A percentile compares a stretch with the other conserved stretches of the same genome.
Conservation (phyloP, 768 basidiomycete species). For the Cantharellus anzutake region DNA sequence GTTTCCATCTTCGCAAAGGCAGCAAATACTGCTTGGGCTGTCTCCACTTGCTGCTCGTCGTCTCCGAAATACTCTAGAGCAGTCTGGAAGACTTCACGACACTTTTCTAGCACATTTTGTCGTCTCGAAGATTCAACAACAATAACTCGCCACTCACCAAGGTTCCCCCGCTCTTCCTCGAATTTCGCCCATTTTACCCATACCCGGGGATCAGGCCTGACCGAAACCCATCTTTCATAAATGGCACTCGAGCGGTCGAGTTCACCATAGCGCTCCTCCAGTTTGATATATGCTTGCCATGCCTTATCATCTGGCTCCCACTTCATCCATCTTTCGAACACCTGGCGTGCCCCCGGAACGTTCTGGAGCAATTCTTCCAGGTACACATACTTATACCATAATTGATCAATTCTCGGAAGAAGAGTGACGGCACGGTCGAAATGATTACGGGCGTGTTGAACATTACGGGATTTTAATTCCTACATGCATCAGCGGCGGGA, state of each 20-base stretch:
- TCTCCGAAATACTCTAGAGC: conserved; percentile 82
- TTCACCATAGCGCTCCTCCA: conserved; percentile 88
- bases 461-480: conserved; percentile 93
- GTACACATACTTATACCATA: conserved; percentile 99
- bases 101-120: conserved; percentile 27
- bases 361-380: conserved; percentile 94
- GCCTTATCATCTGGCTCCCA: conserved; percentile 99
- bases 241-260: conserved; percentile 79
- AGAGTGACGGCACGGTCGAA: conserved; percentile 95
- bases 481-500: conserved; percentile 3
- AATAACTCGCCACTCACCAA: conserved; percentile 13
- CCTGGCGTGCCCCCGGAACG: conserved; percentile 87
- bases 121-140: neutral
- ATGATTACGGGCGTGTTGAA: conserved; percentile 90
- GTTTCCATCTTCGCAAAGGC: conserved; percentile 97
- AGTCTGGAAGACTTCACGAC: conserved; percentile 76
- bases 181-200: conserved; percentile 52
- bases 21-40: conserved; percentile 78
- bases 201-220: conserved; percentile 42
- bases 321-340: conserved; percentile 98
- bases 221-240: conserved; percentile 66
- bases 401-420: conserved; percentile 85
- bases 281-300: conserved; percentile 98
- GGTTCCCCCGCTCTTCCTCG: conserved; percentile 38
- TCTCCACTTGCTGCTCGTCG: conserved; percentile 74